Evolutionary conservation across 139 green algal species (phyloP).

Genomic region (Chlamydomonas incerta): DNA sequence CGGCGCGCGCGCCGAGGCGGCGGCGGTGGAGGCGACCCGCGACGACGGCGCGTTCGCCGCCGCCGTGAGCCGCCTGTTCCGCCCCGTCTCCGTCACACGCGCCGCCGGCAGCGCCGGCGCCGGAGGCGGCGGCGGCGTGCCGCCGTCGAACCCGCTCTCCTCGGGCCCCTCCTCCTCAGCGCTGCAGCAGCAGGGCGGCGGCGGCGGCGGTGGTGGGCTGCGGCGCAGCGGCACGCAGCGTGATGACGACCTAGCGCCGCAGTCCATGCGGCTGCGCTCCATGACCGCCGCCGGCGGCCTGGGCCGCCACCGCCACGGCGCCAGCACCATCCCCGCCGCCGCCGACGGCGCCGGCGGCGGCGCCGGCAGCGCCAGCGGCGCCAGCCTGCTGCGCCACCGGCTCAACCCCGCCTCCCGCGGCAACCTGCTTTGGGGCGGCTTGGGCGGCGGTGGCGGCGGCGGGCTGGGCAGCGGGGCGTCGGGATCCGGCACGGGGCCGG

Average conservation of each 20-base stretch:
- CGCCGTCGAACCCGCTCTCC: background rate
- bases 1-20: conserved; percentile 10
- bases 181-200: too few species aligned
- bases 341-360: too few species aligned
- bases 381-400: too few species aligned
- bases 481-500: background rate
- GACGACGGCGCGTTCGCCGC: conserved; percentile 33
- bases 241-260: too few species aligned
- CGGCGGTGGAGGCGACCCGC: background rate
- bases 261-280: too few species aligned
- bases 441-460: background rate
- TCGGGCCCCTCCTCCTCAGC: too few species aligned
- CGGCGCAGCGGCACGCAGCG: too few species aligned
- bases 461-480: background rate
- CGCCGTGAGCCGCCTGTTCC: conserved; percentile 22
- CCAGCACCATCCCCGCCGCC: too few species aligned
- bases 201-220: background rate
- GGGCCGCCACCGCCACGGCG: too few species aligned
- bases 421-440: background rate
- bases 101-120: background rate
- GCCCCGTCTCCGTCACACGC: background rate
- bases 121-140: background rate
- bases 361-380: too few species aligned
- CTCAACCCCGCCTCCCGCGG: too few species aligned
- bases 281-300: too few species aligned